Percentiles rank a stretch among this genome's conserved stretches.
Evolutionary conservation across 257 asterid species (phyloP).

Genomic region (Solanum medicagineum): DNA sequence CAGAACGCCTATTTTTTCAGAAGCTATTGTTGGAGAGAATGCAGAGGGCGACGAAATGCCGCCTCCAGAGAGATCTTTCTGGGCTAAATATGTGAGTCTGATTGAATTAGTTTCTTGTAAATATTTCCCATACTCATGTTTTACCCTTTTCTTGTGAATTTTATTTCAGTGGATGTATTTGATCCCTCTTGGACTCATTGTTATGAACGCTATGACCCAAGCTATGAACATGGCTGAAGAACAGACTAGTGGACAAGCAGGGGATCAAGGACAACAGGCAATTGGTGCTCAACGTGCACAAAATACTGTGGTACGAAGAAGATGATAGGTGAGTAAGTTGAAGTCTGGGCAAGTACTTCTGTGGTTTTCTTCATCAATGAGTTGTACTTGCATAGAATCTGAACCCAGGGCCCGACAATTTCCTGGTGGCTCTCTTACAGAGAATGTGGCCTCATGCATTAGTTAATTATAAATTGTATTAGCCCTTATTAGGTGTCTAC

Average conservation of each 20-base stretch:
- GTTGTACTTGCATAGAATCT: neutral
- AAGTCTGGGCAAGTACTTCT: neutral
- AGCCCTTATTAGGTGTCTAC: neutral
- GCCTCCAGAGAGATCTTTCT: conserved; percentile 88
- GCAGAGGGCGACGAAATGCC: conserved; percentile 57
- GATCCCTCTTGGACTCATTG: conserved; percentile 84
- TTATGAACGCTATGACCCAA: conserved; percentile 93
- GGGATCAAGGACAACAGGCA: conserved; percentile 42
- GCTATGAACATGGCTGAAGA: conserved; percentile 94
- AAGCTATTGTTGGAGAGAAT: conserved; percentile 52
- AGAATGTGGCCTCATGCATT: neutral
- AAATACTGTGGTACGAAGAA: conserved; percentile 64
- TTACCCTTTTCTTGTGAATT: conserved; percentile 1
- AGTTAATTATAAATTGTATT: neutral
- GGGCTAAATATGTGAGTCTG: conserved; percentile 92
- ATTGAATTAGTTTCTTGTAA: neutral
- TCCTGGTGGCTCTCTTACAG: neutral
- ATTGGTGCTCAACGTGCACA: conserved; percentile 53
- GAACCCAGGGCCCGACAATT: neutral
- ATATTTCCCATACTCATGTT: neutral
- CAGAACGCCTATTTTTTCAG: conserved; percentile 86
- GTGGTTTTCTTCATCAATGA: neutral
- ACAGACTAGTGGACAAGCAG: conserved; percentile 61
- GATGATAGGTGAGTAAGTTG: conserved; percentile 26
- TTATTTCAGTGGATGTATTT: conserved; percentile 89